Evolutionary conservation across 805 yeast genomes (phyloP), one percentile per base, ranked within the genome.

Genomic region (Ogataea pignaliae): DNA sequence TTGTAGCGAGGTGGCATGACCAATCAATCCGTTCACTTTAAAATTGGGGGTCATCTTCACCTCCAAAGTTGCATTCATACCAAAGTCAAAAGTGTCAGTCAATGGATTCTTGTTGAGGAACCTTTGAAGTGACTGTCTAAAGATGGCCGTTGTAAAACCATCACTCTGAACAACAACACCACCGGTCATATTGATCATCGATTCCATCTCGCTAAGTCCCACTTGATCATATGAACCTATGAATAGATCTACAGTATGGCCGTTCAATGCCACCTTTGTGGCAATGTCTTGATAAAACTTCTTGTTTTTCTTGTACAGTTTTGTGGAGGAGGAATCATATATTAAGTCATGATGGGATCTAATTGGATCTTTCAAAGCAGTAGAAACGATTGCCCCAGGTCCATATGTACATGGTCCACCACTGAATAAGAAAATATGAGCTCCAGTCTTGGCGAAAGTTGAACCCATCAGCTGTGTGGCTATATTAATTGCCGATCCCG

Each of bases 191-290:
- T 72, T 70, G 40, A 78, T 66, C 10, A 81, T 61, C 13, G 72
- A 67, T 46, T 78, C 81, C 88, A 82, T 83, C 57, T 82, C 88
- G 49, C 65, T 75, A 29, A 82, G 64, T 0, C 88, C 88, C 36
- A 80, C 72, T 60, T 82, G 88, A 59, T 82, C 88, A 57, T 81
- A 81, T 11, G 83, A 72, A 13, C 88, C 88, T 45, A 79, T 73
- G 50, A 81, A 80, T 16, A 81, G 59, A 53, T 79, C 77, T 37
- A 81, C 66, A 6, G 80, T 67, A 42, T 78, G 73, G 1, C 86
- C 85, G 48, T 72, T 69, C 3, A 64, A 50, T 0, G 79, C 71
- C 17, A 78, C 67, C 14, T 56, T 58, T 21, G 68, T 65, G 3
- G 85, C 76, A n/a, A 82, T 59, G 9, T 64, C 63, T 9, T 68